Percentiles rank a stretch among this genome's conserved stretches.
phyloP scores from a whole-genome alignment of 1,284 basidiomycete species.

The Volvariella volvacea region DNA sequence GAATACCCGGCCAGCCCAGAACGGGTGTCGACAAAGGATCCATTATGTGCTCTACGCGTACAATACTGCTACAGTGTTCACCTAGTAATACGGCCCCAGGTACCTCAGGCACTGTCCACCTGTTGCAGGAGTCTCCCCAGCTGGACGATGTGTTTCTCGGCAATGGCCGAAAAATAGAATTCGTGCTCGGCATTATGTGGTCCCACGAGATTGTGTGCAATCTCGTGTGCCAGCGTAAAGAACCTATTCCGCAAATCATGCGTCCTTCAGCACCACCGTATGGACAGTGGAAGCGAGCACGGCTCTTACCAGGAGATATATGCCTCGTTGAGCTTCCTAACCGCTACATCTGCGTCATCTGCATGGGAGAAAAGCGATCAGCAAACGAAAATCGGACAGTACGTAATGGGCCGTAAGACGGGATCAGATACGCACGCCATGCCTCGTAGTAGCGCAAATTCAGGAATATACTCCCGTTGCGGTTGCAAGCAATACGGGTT shows the following conservation, averaged over 20 bases:
- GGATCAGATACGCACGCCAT: conserved; percentile 63
- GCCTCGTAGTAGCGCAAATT: conserved; percentile 84
- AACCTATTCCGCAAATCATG: conserved; percentile 45
- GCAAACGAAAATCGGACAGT: conserved; percentile 6
- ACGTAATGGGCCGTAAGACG: not conserved
- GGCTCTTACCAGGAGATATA: conserved; percentile 67
- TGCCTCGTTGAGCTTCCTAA: conserved; percentile 58
- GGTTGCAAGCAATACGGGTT: conserved; percentile 89
- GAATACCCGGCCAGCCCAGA: no score
- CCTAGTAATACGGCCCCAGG: no score
- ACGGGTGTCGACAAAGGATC: no score
- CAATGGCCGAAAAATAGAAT: conserved; percentile 91
- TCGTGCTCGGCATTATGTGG: conserved; percentile 83
- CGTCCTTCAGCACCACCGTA: not conserved
- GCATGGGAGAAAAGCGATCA: conserved; percentile 1
- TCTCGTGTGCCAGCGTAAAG: conserved; percentile 89
- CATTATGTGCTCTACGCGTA: no score
- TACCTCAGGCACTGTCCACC: not conserved
- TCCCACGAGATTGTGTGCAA: conserved; percentile 78
- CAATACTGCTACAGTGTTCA: no score
- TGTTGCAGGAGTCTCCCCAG: conserved; percentile 13
- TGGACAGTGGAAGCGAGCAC: not conserved
- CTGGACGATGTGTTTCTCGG: conserved; percentile 52
- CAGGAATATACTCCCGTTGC: conserved; percentile 83
- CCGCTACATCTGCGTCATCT: conserved; percentile 69